Evolutionary conservation across 108 stramenopile species (phyloP).

Genomic region (Cyclotella distinguenda): DNA sequence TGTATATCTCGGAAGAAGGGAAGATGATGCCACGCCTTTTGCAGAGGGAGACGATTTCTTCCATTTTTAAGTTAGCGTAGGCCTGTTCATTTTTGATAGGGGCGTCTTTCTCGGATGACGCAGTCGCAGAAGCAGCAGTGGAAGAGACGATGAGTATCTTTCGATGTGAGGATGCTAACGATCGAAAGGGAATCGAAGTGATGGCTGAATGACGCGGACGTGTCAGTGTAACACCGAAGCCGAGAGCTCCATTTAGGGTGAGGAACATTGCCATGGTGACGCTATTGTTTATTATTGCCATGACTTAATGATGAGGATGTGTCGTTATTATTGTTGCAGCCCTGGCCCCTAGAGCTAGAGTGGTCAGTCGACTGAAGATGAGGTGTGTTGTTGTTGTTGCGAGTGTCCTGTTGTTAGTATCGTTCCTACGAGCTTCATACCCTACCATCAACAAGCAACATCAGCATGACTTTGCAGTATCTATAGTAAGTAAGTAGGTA

Average conservation of each 20-base stretch:
- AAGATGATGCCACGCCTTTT: conserved; percentile 96
- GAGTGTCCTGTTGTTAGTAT: no score
- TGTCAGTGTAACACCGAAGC: conserved; percentile 16
- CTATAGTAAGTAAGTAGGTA: no score
- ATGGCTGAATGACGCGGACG: not conserved
- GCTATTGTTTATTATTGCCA: conserved; percentile 8
- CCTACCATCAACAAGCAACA: no score
- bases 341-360: no score
- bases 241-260: conserved; percentile 22
- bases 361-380: no score
- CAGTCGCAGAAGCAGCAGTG: conserved; percentile 25
- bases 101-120: not conserved
- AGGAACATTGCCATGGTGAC: conserved; percentile 43
- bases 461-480: no score
- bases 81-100: conserved; percentile 1
- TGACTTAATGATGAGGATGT: not conserved
- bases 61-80: conserved; percentile 66
- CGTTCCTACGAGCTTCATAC: no score
- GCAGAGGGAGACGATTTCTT: conserved; percentile 90
- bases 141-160: conserved; percentile 24
- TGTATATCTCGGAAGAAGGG: conserved; percentile 95
- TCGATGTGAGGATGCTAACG: conserved; percentile 11
- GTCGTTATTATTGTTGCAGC: no score
- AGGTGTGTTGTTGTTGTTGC: no score
- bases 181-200: no score